Conservation (phyloP, 192 early-diverging fungal genomes). For the Podila minutissima region DNA sequence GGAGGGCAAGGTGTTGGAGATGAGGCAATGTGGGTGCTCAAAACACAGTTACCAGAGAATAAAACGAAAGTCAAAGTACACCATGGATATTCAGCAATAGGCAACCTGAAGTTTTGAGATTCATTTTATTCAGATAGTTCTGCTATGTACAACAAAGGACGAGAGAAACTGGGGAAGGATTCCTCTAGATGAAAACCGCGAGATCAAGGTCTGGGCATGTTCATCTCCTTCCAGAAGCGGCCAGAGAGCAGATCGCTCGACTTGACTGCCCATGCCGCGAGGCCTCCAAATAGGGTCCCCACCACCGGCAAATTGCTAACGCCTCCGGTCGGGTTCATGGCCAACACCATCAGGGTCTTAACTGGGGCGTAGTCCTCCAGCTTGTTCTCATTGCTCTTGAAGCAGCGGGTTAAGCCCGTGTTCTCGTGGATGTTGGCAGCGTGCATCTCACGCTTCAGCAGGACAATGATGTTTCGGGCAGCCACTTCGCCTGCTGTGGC, state of each 20-base stretch:
- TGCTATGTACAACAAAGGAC: no score
- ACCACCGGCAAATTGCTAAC: conserved; percentile 34
- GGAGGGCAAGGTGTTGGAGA: background rate
- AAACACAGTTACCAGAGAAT: background rate
- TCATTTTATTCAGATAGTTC: no score
- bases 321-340: conserved; percentile 42
- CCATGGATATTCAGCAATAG: no score
- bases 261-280: conserved; percentile 31
- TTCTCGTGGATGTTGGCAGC: background rate
- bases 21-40: background rate
- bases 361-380: conserved; percentile 27
- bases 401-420: background rate
- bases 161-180: no score
- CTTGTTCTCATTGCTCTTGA: conserved; percentile 5
- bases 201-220: conserved; percentile 17
- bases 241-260: conserved; percentile 25
- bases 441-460: conserved; percentile 13
- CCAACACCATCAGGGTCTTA: conserved; percentile 27
- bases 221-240: conserved; percentile 41
- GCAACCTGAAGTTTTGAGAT: no score
- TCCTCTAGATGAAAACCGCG: no score
- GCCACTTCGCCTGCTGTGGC: conserved; percentile 23
- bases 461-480: conserved; percentile 29
- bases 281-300: conserved; percentile 25
- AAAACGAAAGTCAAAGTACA: background rate